Base-by-base conservation (phyloP, 75 land plant genomes). In the Chamaecyparis obtusa region DNA sequence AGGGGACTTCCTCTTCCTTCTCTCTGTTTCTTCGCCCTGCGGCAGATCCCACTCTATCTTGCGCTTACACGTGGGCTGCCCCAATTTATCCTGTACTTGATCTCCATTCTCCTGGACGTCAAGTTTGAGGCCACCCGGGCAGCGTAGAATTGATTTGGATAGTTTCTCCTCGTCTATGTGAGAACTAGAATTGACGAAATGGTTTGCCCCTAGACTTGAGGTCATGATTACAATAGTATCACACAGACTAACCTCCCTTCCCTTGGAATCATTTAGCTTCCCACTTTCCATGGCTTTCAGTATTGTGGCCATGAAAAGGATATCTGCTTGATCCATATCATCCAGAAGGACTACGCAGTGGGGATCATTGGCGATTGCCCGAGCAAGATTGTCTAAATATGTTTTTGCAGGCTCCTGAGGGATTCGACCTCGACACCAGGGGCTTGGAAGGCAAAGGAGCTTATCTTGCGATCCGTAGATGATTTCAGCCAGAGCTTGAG, bases 221-320 rank as follows among this genome's bases (percentile, higher is more conserved):
- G 96, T 96, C 87, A 98, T 90, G 75, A 98, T 85, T 90, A 98
- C 93, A 37, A 95, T 93, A 21, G 86, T 87, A 85, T 91, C 95
- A 10, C 90, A 93, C 49, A 98, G 86, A 67, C 92, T 89, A 74
- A 93, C 88, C 44, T 98, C 99, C 36, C 98, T 90, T 24, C 98
- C 97, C 60, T 90, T 89, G 3, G 99, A 94, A 79, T 96, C 96
- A 30, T 85, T 67, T 9, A 98, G 89, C 86, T 94, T 89, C 17
- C 99, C 98, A 36, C 86, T 92, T 86, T 93, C 96, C 87, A 96
- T 93, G 16, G 99, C 99, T 43, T 91, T 88, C 71, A 88, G 77
- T 69, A 98, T 84, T 55, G 87, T 86, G 0, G 88, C 85, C 13
- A 89, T 87, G n/a, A 94, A 69, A 0, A 92, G 44, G 19, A 82